These are phyloP conservation scores for Lepiota brunneoincarnata DNA, from an alignment of 768 basidiomycete species.

Conservation along the genomic window DNA sequence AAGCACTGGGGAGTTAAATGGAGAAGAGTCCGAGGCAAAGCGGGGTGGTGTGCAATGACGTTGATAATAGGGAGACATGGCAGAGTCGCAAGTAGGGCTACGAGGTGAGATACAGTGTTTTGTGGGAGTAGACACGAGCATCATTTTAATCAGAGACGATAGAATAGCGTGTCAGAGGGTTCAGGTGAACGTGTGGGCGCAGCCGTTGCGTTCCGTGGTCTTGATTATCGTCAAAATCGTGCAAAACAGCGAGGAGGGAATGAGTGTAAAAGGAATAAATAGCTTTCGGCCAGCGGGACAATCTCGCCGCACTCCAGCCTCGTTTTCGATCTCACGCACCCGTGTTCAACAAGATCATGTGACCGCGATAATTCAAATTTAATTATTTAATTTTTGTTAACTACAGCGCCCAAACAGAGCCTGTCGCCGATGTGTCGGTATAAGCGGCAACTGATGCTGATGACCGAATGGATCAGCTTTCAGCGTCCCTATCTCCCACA, in stretches of 20 bases:
- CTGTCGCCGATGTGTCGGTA: neutral
- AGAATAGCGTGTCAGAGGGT: constrained; percentile 20
- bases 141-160: constrained; percentile 26
- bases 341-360: constrained; percentile 44
- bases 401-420: neutral
- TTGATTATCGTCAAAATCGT: constrained; percentile 25
- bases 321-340: constrained; percentile 35
- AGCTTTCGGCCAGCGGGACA: constrained; percentile 17
- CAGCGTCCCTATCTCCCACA: too few relatives aligned
- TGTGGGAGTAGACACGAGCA: constrained; percentile 45
- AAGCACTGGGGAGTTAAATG: constrained; percentile 57
- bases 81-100: constrained; percentile 24
- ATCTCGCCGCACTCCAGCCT: constrained; percentile 12
- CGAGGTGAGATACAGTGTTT: constrained; percentile 31
- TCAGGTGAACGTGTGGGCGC: constrained; percentile 2
- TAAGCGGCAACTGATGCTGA: too few relatives aligned
- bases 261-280: constrained; percentile 23
- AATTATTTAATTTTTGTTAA: too few relatives aligned
- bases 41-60: constrained; percentile 35
- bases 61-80: constrained; percentile 33
- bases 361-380: constrained; percentile 34
- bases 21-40: constrained; percentile 25
- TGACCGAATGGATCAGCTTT: too few relatives aligned
- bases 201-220: constrained; percentile 8
- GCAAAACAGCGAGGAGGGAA: constrained; percentile 19